Percentiles rank a stretch among this genome's conserved stretches.
These are phyloP conservation scores for Venturia pyrina DNA, from an alignment of 2,329 filamentous ascomycete genomes.

Conservation along the genomic window DNA sequence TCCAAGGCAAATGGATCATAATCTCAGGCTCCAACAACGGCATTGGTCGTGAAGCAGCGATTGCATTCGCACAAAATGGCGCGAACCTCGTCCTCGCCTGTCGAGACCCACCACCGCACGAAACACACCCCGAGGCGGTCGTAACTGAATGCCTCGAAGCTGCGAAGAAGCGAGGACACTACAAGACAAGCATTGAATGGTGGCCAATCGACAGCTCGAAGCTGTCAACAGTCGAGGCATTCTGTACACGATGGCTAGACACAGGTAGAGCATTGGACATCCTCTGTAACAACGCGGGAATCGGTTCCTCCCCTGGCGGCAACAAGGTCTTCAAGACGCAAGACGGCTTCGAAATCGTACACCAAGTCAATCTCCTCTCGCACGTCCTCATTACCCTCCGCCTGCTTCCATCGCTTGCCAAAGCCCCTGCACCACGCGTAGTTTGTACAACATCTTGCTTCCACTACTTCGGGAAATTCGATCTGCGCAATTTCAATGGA, in stretches of 20 bases:
- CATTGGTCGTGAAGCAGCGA: slow-evolving; percentile 20
- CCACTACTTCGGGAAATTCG: slow-evolving; percentile 20
- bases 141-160: slow-evolving; percentile 17
- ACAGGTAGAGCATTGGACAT: slow-evolving; percentile 20
- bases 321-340: slow-evolving; percentile 15
- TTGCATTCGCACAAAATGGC: slow-evolving; percentile 19
- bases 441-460: slow-evolving; percentile 24
- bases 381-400: slow-evolving; percentile 23
- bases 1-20: slow-evolving; percentile 15
- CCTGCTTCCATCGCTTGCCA: slow-evolving; percentile 20
- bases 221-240: slow-evolving; percentile 19
- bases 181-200: slow-evolving; percentile 18
- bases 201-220: slow-evolving; percentile 21
- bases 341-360: slow-evolving; percentile 24
- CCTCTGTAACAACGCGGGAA: slow-evolving; percentile 25
- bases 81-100: slow-evolving; percentile 21
- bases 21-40: slow-evolving; percentile 20
- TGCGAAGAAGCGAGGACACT: slow-evolving; percentile 11
- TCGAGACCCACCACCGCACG: slow-evolving; percentile 17
- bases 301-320: slow-evolving; percentile 15
- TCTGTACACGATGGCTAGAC: slow-evolving; percentile 20
- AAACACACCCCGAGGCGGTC: slow-evolving; percentile 18
- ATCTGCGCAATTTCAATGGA: slow-evolving; percentile 20
- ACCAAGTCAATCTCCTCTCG: slow-evolving; percentile 25
- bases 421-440: slow-evolving; percentile 19